A percentile compares a stretch with the other conserved stretches of the same genome.
Evolutionary conservation across 345 rosid genomes (phyloP).

Genomic region (Populus tremula): DNA sequence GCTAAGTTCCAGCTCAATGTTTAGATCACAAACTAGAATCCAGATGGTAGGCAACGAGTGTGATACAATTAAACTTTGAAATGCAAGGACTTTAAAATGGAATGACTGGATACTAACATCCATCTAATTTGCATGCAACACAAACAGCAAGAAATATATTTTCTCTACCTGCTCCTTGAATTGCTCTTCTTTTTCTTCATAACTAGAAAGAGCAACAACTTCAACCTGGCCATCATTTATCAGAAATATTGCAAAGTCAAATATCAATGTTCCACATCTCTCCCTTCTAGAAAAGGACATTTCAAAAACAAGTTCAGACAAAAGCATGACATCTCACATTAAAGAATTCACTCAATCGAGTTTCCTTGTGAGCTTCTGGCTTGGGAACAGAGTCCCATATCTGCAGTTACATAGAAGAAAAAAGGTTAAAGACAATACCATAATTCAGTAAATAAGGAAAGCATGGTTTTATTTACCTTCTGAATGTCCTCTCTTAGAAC

Average conservation of each 20-base stretch:
- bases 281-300: neutral
- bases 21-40: constrained; percentile 4
- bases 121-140: neutral
- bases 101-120: neutral
- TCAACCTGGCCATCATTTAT: constrained; percentile 59
- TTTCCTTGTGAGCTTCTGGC: constrained; percentile 89
- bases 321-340: constrained; percentile 51
- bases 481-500: constrained; percentile 94
- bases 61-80: neutral
- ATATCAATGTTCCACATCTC: neutral
- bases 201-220: constrained; percentile 97
- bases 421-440: neutral
- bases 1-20: neutral
- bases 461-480: constrained; percentile 50
- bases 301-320: neutral
- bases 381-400: constrained; percentile 97
- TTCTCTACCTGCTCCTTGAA: constrained; percentile 84
- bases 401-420: constrained; percentile 41
- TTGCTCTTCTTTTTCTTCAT: constrained; percentile 93
- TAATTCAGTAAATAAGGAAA: constrained; percentile 20
- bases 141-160: neutral
- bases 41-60: neutral
- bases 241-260: constrained; percentile 12
- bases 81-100: neutral
- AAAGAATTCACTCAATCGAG: constrained; percentile 93